phyloP scores from a whole-genome alignment of 768 basidiomycete species.

The Lactarius evosmus region DNA sequence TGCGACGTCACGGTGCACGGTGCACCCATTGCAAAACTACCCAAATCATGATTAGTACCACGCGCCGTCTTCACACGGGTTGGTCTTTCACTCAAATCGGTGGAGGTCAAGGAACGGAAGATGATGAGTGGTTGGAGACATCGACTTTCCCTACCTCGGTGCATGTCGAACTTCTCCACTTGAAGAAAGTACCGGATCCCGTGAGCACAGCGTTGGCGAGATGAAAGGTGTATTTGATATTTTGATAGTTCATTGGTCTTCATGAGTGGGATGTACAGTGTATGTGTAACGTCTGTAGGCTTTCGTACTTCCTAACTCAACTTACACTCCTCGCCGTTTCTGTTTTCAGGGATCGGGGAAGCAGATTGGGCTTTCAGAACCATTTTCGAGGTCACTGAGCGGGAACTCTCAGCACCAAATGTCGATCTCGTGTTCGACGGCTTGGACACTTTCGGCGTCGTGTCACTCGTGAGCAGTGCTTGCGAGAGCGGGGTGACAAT shows the following conservation, averaged over 20 bases:
- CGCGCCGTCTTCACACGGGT: slow-evolving; percentile 38
- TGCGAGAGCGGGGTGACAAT: not conserved
- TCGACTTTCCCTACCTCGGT: slow-evolving; percentile 78
- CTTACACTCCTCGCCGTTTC: not conserved
- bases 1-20: slow-evolving; percentile 18
- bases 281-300: slow-evolving; percentile 36
- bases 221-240: slow-evolving; percentile 14
- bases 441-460: slow-evolving; percentile 82
- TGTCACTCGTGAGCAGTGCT: slow-evolving; percentile 55
- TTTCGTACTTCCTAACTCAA: not conserved
- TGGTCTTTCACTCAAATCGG: slow-evolving; percentile 72
- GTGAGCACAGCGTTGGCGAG: slow-evolving; percentile 41
- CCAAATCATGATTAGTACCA: slow-evolving; percentile 29
- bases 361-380: slow-evolving; percentile 81
- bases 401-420: slow-evolving; percentile 45
- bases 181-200: slow-evolving; percentile 77
- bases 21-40: not conserved
- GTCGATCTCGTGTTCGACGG: slow-evolving; percentile 86
- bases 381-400: slow-evolving; percentile 49
- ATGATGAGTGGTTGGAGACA: slow-evolving; percentile 61
- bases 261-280: slow-evolving; percentile 92
- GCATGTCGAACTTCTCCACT: slow-evolving; percentile 78
- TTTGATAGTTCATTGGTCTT: slow-evolving; percentile 62
- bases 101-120: slow-evolving; percentile 50
- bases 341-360: slow-evolving; percentile 77